These are phyloP conservation scores for Prunus davidiana DNA, from an alignment of 306 rosid genomes.

Conservation along the genomic window DNA sequence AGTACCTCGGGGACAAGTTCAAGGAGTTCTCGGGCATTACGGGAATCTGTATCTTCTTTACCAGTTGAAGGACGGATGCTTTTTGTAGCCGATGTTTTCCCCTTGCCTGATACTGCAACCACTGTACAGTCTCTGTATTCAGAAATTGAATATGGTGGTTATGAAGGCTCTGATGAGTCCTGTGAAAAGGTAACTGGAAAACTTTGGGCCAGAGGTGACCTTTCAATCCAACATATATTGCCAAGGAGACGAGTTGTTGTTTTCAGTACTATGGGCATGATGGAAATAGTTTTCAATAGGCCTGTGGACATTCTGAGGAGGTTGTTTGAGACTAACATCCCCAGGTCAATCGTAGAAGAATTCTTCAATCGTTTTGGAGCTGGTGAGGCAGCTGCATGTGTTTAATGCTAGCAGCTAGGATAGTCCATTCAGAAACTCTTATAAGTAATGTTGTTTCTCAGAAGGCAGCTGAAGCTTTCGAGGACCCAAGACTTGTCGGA, in stretches of 20 bases:
- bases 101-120: conserved; percentile 72
- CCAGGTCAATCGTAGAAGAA: conserved; percentile 85
- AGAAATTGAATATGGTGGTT: conserved; percentile 80
- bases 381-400: conserved; percentile 99
- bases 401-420: conserved; percentile 85
- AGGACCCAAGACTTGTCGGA: conserved; percentile 95
- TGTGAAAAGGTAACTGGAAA: conserved; percentile 72
- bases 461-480: conserved; percentile 97
- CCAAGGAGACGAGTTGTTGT: conserved; percentile 89
- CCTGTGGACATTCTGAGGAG: conserved; percentile 90
- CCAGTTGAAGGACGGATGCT: conserved; percentile 98
- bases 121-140: conserved; percentile 81
- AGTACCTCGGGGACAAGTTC: conserved; percentile 54
- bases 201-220: conserved; percentile 97
- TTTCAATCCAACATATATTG: conserved; percentile 88
- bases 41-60: conserved; percentile 81
- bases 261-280: conserved; percentile 97
- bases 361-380: conserved; percentile 95
- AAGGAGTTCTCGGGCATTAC: conserved; percentile 81
- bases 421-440: conserved; percentile 77
- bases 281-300: conserved; percentile 91
- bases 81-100: conserved; percentile 87
- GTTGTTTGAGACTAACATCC: conserved; percentile 77
- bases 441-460: conserved; percentile 72
- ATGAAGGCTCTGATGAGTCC: conserved; percentile 59